Percentiles rank a stretch among this genome's conserved stretches.
These are phyloP conservation scores for Meyerozyma elateridarum DNA, from an alignment of 1,139 yeast genomes.

Conservation along the genomic window DNA sequence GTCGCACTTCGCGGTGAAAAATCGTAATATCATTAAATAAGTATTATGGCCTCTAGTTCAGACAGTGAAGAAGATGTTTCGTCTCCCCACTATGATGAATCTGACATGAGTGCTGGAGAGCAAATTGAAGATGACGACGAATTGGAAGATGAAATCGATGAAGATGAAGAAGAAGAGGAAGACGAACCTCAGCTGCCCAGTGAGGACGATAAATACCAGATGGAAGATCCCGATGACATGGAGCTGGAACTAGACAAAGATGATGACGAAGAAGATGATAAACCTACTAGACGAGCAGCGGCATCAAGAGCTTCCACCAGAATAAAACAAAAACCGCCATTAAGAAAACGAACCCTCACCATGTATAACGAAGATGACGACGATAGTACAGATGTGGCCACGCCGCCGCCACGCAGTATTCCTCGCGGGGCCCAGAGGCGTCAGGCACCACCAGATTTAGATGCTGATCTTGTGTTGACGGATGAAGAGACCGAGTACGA, in stretches of 20 bases:
- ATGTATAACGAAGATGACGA: conserved; percentile 12
- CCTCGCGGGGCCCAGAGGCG: conserved; percentile 2
- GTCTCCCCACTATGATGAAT: conserved; percentile 5
- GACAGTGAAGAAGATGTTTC: conserved; percentile 13
- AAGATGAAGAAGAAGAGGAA: conserved; percentile 20
- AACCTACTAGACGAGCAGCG: conserved; percentile 12
- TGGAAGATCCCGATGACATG: conserved; percentile 38
- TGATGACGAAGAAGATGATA: conserved; percentile 19
- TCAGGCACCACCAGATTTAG: conserved; percentile 18
- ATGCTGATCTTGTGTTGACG: conserved; percentile 37
- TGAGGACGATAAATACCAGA: conserved; percentile 30
- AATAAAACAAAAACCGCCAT: conserved; percentile 7
- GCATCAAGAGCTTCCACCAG: conserved; percentile 11
- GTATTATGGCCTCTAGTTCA: conserved; percentile 3
- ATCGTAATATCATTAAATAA: too few relatives aligned
- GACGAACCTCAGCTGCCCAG: conserved; percentile 16
- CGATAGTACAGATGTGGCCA: conserved; percentile 8
- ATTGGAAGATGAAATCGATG: conserved; percentile 19
- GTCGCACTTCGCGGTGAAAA: too few relatives aligned
- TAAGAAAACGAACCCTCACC: conserved; percentile 11
- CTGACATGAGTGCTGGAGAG: conserved; percentile 7
- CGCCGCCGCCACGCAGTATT: conserved; percentile 1
- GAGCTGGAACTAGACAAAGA: conserved; percentile 36
- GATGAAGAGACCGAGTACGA: conserved; percentile 44
- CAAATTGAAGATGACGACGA: conserved; percentile 22